Percentiles rank a stretch among this genome's conserved stretches.
Conservation (phyloP, 2,329 filamentous ascomycete genomes). For the Cercospora canescens region DNA sequence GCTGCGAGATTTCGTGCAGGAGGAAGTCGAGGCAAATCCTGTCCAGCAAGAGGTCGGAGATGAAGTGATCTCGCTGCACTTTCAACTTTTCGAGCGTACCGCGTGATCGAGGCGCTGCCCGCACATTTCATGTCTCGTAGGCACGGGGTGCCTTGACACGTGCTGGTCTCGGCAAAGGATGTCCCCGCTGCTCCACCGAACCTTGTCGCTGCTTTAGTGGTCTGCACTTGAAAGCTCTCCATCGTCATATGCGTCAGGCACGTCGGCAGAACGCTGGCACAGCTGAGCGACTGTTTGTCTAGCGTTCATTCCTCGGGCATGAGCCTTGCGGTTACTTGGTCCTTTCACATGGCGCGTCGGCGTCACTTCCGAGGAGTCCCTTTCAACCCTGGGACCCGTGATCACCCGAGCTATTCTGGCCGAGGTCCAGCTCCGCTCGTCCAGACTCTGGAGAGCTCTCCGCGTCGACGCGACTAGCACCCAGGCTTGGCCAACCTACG, state of each 20-base stretch:
- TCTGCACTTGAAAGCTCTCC: constrained; percentile 18
- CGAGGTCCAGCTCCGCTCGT: constrained; percentile 33
- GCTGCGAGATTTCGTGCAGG: constrained; percentile 65
- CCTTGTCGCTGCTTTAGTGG: constrained; percentile 5
- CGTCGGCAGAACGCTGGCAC: constrained; percentile 2
- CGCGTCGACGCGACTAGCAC: constrained; percentile 23
- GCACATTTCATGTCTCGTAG: not conserved
- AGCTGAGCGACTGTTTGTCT: not conserved
- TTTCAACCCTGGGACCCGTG: constrained; percentile 13
- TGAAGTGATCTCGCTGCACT: constrained; percentile 31
- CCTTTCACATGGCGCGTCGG: not conserved
- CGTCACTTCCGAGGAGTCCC: not conserved
- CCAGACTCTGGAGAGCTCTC: constrained; percentile 26
- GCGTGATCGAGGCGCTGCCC: not conserved
- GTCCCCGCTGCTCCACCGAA: constrained; percentile 14
- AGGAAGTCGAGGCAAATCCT: constrained; percentile 57
- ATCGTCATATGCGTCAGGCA: constrained; percentile 11
- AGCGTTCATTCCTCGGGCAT: not conserved
- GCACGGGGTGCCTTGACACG: not conserved
- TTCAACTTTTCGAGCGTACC: constrained; percentile 34
- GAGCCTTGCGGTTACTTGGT: not conserved
- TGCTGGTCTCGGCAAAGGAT: constrained; percentile 2
- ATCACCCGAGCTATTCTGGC: constrained; percentile 19
- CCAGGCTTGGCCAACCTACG: constrained; percentile 26
- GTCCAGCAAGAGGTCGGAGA: constrained; percentile 60